These are phyloP conservation scores for Ceratocystis lukuohia DNA, from an alignment of 2,329 filamentous ascomycete species.

Conservation along the genomic window DNA sequence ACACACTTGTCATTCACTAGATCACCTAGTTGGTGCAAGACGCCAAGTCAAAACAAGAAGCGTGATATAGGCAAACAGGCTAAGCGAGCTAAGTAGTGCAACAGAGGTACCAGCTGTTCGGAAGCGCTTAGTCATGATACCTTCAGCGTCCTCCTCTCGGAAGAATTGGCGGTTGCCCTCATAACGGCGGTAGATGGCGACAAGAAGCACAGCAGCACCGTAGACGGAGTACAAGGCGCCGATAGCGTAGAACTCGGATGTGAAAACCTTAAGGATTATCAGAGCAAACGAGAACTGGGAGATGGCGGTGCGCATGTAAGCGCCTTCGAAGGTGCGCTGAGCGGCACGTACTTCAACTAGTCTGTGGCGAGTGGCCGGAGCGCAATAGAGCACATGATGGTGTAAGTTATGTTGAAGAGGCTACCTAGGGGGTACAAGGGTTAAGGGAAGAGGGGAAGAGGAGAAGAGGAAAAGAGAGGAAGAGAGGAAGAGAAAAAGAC, in stretches of 20 bases:
- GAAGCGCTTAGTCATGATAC: slow-evolving; percentile 38
- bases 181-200: slow-evolving; percentile 72
- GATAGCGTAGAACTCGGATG: slow-evolving; percentile 87
- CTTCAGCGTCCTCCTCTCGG: slow-evolving; percentile 30
- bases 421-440: background rate
- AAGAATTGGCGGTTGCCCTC: slow-evolving; percentile 95
- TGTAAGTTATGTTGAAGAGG: too few species aligned
- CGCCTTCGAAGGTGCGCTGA: slow-evolving; percentile 92
- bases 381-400: too few species aligned
- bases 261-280: slow-evolving; percentile 93
- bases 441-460: background rate
- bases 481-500: background rate
- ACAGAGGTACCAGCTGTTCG: slow-evolving; percentile 52
- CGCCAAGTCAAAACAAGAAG: slow-evolving; percentile 43
- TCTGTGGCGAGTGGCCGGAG: slow-evolving; percentile 26
- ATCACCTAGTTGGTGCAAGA: background rate
- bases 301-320: slow-evolving; percentile 87
- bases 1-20: background rate
- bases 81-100: slow-evolving; percentile 42
- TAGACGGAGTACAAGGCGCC: slow-evolving; percentile 93
- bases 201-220: slow-evolving; percentile 68
- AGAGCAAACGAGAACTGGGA: slow-evolving; percentile 92
- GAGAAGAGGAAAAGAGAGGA: background rate
- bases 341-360: slow-evolving; percentile 90
- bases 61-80: slow-evolving; percentile 43